A percentile compares a stretch with the other conserved stretches of the same genome.
phyloP scores from a whole-genome alignment of 345 rosid genomes.

The Melastoma malabathricum region DNA sequence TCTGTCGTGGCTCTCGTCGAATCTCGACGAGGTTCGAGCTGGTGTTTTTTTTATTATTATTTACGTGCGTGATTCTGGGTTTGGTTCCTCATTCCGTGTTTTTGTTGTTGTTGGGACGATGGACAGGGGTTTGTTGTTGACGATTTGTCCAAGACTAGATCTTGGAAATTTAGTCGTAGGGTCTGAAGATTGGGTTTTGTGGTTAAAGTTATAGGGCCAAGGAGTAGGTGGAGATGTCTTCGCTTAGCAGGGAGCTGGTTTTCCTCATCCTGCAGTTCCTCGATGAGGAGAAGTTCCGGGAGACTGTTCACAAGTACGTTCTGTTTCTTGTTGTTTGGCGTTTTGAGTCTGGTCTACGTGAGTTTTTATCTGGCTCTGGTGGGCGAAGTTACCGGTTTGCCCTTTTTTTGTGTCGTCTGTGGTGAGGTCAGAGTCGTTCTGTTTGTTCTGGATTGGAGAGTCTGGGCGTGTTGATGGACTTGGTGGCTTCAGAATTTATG shows the following conservation, averaged over 20 bases:
- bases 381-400: not conserved
- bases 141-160: conserved; percentile 10
- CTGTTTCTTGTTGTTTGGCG: not conserved
- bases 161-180: not conserved
- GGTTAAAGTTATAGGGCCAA: too few relatives aligned
- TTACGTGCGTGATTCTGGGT: conserved; percentile 1
- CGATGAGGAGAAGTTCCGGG: conserved; percentile 73
- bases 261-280: conserved; percentile 85
- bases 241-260: conserved; percentile 74
- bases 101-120: too few relatives aligned
- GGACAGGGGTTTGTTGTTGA: too few relatives aligned
- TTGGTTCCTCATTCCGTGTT: not conserved
- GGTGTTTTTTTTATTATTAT: not conserved
- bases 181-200: not conserved
- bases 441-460: not conserved
- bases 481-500: not conserved
- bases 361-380: not conserved
- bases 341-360: not conserved
- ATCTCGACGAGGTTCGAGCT: conserved; percentile 4
- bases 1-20: not conserved
- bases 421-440: not conserved
- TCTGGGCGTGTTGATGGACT: not conserved
- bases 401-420: not conserved
- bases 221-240: conserved; percentile 31
- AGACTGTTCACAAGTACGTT: conserved; percentile 59